Conservation (phyloP, 129 eudicot genomes). For the Escallonia rubra region DNA sequence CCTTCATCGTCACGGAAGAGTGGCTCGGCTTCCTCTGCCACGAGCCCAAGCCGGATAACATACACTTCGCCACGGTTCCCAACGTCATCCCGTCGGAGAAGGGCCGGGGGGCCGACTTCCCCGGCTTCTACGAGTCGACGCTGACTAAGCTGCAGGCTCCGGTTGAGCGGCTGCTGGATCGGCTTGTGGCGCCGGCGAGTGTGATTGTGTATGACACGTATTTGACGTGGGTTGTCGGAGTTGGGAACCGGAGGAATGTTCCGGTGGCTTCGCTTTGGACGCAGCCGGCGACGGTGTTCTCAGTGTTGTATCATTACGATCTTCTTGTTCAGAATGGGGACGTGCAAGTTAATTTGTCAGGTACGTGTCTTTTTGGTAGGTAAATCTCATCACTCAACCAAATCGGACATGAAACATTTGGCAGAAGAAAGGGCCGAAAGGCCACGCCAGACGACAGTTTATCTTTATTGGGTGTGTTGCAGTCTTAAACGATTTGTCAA, state of each 20-base stretch:
- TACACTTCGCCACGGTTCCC: constrained; percentile 44
- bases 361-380: constrained; percentile 9
- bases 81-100: constrained; percentile 67
- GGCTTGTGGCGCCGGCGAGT: constrained; percentile 18
- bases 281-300: constrained; percentile 39
- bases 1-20: constrained; percentile 65
- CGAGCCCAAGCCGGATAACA: constrained; percentile 18
- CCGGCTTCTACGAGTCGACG: constrained; percentile 28
- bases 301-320: constrained; percentile 32
- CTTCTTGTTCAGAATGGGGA: constrained; percentile 37
- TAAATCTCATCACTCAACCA: too few species aligned
- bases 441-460: too few species aligned
- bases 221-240: constrained; percentile 42
- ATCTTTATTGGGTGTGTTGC: too few species aligned
- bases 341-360: constrained; percentile 29
- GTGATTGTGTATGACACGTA: constrained; percentile 40
- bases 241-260: constrained; percentile 53
- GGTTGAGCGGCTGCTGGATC: constrained; percentile 43
- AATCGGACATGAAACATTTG: too few species aligned
- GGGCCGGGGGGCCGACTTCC: constrained; percentile 31
- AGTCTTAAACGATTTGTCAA: too few species aligned
- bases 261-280: constrained; percentile 56
- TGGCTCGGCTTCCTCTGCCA: constrained; percentile 52
- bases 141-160: constrained; percentile 45
- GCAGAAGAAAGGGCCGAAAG: too few species aligned